phyloP scores from a whole-genome alignment of 192 early-diverging fungal genomes.

The Pilobolus umbonatus region DNA sequence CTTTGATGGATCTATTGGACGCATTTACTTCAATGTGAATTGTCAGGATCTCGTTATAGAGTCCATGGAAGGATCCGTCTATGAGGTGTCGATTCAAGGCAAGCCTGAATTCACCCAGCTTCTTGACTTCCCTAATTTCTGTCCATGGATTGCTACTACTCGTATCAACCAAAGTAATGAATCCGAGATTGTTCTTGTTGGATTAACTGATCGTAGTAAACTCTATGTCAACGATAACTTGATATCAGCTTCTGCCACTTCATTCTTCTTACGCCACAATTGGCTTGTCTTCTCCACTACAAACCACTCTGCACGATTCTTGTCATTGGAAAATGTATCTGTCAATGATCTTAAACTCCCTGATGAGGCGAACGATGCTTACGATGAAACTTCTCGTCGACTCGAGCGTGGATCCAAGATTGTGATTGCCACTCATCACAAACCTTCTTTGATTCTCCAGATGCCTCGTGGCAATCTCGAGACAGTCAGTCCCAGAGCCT shows the following conservation, averaged over 20 bases:
- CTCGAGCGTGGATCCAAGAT: slow-evolving; percentile 93
- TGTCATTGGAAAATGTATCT: slow-evolving; percentile 41
- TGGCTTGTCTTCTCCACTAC: slow-evolving; percentile 85
- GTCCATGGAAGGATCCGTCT: slow-evolving; percentile 36
- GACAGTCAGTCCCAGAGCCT: slow-evolving; percentile 84
- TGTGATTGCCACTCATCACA: slow-evolving; percentile 67
- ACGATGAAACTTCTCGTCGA: slow-evolving; percentile 65
- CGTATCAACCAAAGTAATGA: slow-evolving; percentile 5
- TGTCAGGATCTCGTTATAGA: slow-evolving; percentile 40
- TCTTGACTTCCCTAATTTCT: slow-evolving; percentile 35
- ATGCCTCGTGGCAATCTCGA: slow-evolving; percentile 99
- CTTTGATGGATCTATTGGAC: slow-evolving; percentile 31
- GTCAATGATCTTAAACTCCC: slow-evolving; percentile 41
- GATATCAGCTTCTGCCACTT: slow-evolving; percentile 75
- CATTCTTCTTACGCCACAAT: slow-evolving; percentile 77
- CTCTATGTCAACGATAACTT: slow-evolving; percentile 73
- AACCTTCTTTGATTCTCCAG: slow-evolving; percentile 68
- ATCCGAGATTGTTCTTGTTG: slow-evolving; percentile 51
- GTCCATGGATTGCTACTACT: slow-evolving; percentile 51
- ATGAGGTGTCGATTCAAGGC: slow-evolving; percentile 14
- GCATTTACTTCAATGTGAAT: slow-evolving; percentile 29
- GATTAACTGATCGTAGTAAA: slow-evolving; percentile 72
- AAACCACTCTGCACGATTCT: slow-evolving; percentile 72
- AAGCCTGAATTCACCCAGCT: slow-evolving; percentile 22
- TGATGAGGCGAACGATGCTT: slow-evolving; percentile 41